Percentiles rank a stretch among this genome's conserved stretches.
These are phyloP conservation scores for Albizia julibrissin DNA, from an alignment of 306 rosid genomes.

Conservation along the genomic window DNA sequence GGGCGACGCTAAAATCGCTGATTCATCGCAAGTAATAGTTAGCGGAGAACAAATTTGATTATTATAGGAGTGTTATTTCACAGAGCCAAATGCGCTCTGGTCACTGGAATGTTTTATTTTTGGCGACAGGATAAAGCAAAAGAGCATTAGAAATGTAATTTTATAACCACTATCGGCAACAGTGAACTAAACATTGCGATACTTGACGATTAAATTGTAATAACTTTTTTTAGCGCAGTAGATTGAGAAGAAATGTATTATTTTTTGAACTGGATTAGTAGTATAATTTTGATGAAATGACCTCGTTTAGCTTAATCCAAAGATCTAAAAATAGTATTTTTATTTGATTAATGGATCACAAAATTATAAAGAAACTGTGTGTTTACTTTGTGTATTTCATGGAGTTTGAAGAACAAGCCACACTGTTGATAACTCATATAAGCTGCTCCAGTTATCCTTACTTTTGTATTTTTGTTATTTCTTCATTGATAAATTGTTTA, in stretches of 20 bases:
- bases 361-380: not conserved
- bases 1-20: not conserved
- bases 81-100: not conserved
- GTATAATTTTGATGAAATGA: not conserved
- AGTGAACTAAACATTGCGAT: not conserved
- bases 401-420: not conserved
- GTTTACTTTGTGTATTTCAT: not conserved
- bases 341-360: not conserved
- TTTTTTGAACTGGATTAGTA: not conserved
- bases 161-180: not conserved
- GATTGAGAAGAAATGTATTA: not conserved
- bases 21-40: not conserved
- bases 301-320: not conserved
- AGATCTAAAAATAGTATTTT: not conserved
- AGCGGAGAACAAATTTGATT: not conserved
- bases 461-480: not conserved
- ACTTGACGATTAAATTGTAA: not conserved
- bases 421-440: not conserved
- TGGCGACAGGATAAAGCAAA: not conserved
- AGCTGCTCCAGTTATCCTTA: not conserved
- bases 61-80: not conserved
- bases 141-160: not conserved
- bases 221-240: not conserved
- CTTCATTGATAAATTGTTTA: not conserved
- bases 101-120: not conserved